Evolutionary conservation across 352 stramenopile genomes (phyloP), one percentile per base, ranked within the genome.

Genomic region (Globisporangium perplexum): DNA sequence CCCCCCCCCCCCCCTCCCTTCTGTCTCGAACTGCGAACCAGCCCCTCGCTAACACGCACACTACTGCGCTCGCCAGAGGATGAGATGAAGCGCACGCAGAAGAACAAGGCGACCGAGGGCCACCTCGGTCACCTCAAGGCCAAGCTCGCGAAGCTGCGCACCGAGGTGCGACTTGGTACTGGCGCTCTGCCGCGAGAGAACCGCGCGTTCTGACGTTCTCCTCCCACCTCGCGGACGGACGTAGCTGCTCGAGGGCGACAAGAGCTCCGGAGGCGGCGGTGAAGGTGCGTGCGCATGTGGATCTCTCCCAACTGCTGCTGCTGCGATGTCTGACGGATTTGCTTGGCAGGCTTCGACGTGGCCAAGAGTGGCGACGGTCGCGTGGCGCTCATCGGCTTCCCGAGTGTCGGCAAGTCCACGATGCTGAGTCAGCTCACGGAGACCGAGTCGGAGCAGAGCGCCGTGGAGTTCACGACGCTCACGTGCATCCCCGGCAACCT

Each of bases 401-500:
- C 85, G 43, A 90, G 78, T 89, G 83, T 96, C 42, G 84, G 84
- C 52, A 95, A 95, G 46, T 95, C 84, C 50, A 95, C 84, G 17
- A 81, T 95, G 77, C 55, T 95, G 48, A 93, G 81, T 71, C 88
- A 97, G 49, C 65, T 99, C 48, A 99, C 96, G 8, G 94, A 97
- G 53, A 99, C 96, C 18, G 81, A 98, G 71, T 98, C 87, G 18
- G 94, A 98, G 72, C 92, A 93, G 23, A 98, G 96, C 22, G 88
- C 93, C 7, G 98, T 99, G 52, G 96, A 99, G 73, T 99, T 99
- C 69, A 99, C 96, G 8, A 99, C 96, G 45, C 64, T 99, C 15
- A 99, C 96, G 23, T 99, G 96, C 65, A 99, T 99, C 60, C 96
- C 96, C 28, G 96, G 96, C 31, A 97, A 97, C 68, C 68, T 98